phyloP scores from a whole-genome alignment of 2,329 filamentous ascomycete species.

The Exophiala calicioides region DNA sequence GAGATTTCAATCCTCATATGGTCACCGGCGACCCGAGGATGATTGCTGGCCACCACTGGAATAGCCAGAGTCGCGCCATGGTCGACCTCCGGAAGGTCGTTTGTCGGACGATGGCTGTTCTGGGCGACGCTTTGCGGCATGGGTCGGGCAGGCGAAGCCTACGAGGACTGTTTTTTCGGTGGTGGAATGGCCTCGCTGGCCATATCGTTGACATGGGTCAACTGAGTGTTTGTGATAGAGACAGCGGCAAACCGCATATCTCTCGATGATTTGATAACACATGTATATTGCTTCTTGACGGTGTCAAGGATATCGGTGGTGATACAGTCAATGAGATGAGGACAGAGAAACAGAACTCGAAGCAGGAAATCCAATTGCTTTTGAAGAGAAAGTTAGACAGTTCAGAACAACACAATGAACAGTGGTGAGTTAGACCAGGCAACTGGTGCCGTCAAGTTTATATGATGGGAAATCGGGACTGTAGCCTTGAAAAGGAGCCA shows the following conservation, averaged over 20 bases:
- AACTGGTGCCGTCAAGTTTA: conserved; percentile 20
- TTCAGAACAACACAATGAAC: conserved; percentile 12
- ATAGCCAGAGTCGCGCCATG: conserved; percentile 38
- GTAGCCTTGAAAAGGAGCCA: conserved; percentile 26
- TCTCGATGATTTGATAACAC: conserved; percentile 85
- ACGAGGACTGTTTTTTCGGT: conserved; percentile 78
- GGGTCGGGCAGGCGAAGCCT: conserved; percentile 72
- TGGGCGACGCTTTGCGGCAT: conserved; percentile 38
- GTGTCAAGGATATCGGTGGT: conserved; percentile 32
- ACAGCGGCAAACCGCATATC: conserved; percentile 83
- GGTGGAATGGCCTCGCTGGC: conserved; percentile 69
- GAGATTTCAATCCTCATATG: no score
- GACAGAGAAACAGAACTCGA: conserved; percentile 6
- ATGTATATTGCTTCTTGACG: conserved; percentile 53
- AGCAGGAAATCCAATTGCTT: conserved; percentile 2
- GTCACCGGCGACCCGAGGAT: conserved; percentile 22
- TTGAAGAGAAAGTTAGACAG: conserved; percentile 12
- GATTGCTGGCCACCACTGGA: conserved; percentile 32
- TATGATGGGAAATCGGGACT: conserved; percentile 19
- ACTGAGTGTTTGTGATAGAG: conserved; percentile 85
- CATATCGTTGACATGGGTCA: conserved; percentile 76
- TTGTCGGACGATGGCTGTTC: conserved; percentile 18
- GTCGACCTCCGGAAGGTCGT: conserved; percentile 12
- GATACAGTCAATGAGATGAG: conserved; percentile 2
- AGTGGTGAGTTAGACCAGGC: conserved; percentile 17